A percentile compares a stretch with the other conserved stretches of the same genome.
Conservation (phyloP, 1,139 yeast genomes). For the Debaryomyces udenii region DNA sequence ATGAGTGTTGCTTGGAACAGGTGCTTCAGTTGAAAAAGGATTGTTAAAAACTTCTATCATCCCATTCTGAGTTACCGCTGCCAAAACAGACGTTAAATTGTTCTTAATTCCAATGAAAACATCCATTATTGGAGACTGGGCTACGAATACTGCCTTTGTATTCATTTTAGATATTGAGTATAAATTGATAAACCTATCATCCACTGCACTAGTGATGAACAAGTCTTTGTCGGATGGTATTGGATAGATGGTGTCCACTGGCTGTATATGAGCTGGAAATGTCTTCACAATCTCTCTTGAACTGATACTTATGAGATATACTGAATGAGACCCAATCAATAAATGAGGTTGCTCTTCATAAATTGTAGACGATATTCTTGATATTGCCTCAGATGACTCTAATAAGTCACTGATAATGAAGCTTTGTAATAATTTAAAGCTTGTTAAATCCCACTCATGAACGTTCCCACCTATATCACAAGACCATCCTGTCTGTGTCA, state of each 20-base stretch:
- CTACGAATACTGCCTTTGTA: slow-evolving; percentile 59
- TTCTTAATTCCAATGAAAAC: slow-evolving; percentile 39
- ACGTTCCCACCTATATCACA: slow-evolving; percentile 65
- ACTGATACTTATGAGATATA: slow-evolving; percentile 51
- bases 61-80: slow-evolving; percentile 71
- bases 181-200: slow-evolving; percentile 79
- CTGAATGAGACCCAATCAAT: slow-evolving; percentile 65
- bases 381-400: slow-evolving; percentile 38
- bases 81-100: slow-evolving; percentile 44
- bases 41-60: slow-evolving; percentile 63
- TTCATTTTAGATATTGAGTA: slow-evolving; percentile 52
- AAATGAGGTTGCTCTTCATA: slow-evolving; percentile 47
- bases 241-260: slow-evolving; percentile 52
- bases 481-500: slow-evolving; percentile 57
- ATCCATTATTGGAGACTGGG: slow-evolving; percentile 59
- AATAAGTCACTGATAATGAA: slow-evolving; percentile 44
- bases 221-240: slow-evolving; percentile 39
- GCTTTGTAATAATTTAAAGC: slow-evolving; percentile 42
- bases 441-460: slow-evolving; percentile 63
- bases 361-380: slow-evolving; percentile 37
- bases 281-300: slow-evolving; percentile 43
- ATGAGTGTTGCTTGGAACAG: slow-evolving; percentile 17
- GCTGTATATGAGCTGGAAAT: slow-evolving; percentile 76
- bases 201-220: slow-evolving; percentile 69
- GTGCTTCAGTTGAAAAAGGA: slow-evolving; percentile 41